Evolutionary conservation across 75 land plant species (phyloP).

Genomic region (Azolla pinnata): DNA sequence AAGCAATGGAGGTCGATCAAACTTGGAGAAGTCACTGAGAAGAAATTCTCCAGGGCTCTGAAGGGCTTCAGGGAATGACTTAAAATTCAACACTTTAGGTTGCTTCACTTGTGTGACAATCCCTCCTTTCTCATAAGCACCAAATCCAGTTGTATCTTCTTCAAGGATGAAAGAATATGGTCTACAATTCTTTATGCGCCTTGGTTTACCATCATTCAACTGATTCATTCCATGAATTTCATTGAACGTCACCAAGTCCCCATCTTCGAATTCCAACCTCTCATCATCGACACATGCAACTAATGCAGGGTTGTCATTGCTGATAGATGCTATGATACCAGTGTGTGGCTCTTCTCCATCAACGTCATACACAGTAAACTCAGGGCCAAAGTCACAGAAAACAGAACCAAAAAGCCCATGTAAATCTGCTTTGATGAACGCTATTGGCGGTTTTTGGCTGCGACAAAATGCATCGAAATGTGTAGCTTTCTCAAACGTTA

Average conservation of each 20-base stretch:
- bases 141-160: constrained; percentile 73
- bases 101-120: constrained; percentile 92
- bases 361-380: constrained; percentile 77
- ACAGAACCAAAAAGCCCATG: constrained; percentile 81
- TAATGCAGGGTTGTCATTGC: constrained; percentile 73
- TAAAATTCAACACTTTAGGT: constrained; percentile 74
- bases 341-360: constrained; percentile 96
- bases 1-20: constrained; percentile 72
- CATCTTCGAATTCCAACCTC: constrained; percentile 88
- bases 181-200: constrained; percentile 55
- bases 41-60: constrained; percentile 78
- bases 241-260: constrained; percentile 82
- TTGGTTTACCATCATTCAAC: constrained; percentile 90
- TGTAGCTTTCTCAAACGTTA: constrained; percentile 47
- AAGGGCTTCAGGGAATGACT: constrained; percentile 54
- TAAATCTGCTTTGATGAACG: constrained; percentile 78
- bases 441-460: constrained; percentile 67
- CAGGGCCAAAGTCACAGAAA: constrained; percentile 94
- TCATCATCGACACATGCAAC: constrained; percentile 94
- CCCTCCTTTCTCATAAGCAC: constrained; percentile 66
- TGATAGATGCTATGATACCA: constrained; percentile 82
- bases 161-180: constrained; percentile 84
- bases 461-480: constrained; percentile 67
- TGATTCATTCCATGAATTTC: constrained; percentile 85
- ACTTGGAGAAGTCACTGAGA: constrained; percentile 83